Conservation (phyloP, 1,139 yeast species). For the Hanseniaspora uvarum region DNA sequence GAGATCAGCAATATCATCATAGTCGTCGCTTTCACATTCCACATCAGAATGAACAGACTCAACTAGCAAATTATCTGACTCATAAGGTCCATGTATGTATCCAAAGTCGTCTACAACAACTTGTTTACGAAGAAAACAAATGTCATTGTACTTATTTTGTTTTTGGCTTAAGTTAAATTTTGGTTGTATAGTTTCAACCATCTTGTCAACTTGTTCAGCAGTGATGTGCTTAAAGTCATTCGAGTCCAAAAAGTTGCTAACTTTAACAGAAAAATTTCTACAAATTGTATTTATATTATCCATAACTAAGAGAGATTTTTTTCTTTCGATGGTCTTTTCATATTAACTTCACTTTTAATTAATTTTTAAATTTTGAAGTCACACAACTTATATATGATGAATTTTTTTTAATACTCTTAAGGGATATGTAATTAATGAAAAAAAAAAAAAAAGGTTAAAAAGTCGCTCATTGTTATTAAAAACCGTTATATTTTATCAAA, state of each 20-base stretch:
- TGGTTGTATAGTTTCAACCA: neutral
- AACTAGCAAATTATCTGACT: slow-evolving; percentile 1
- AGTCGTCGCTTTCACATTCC: neutral
- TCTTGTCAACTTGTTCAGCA: neutral
- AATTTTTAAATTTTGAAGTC: too few species aligned
- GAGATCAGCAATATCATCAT: neutral
- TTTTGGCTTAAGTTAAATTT: neutral
- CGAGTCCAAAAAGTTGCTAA: neutral
- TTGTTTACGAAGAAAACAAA: neutral
- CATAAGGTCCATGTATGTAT: slow-evolving; percentile 3
- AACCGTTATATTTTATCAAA: neutral
- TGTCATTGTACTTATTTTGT: neutral
- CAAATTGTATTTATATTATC: too few species aligned
- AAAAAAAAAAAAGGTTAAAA: neutral
- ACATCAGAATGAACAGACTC: neutral
- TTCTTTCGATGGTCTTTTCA: neutral
- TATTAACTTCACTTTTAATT: too few species aligned
- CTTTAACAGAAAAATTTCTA: neutral
- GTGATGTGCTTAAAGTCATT: slow-evolving; percentile 2
- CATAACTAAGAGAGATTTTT: too few species aligned
- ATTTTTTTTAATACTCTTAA: neutral
- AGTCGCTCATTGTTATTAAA: neutral
- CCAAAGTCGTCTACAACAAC: neutral
- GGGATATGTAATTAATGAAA: neutral
- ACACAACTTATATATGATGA: neutral